A percentile compares a stretch with the other conserved stretches of the same genome.
Conservation (phyloP, 2,329 filamentous ascomycete genomes). For the Cercospora berteroae region DNA sequence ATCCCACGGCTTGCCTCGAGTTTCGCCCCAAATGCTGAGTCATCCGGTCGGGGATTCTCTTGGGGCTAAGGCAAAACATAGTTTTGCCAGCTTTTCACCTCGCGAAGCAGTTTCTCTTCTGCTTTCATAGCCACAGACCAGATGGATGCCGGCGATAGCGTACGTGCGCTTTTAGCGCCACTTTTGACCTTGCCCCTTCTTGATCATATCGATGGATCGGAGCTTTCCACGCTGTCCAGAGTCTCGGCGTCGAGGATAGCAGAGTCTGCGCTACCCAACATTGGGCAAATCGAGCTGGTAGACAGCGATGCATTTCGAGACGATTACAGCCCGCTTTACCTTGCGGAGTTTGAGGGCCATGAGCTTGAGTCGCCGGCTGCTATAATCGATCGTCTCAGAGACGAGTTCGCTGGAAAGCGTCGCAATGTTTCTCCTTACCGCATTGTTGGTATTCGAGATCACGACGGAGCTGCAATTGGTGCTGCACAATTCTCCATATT, state of each 20-base stretch:
- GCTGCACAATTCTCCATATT: conserved; percentile 30
- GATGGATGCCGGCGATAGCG: not conserved
- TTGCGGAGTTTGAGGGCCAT: conserved; percentile 21
- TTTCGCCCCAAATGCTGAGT: not conserved
- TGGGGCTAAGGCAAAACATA: not conserved
- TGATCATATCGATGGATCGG: conserved; percentile 11
- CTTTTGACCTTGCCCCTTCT: conserved; percentile 11
- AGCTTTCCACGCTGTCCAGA: conserved; percentile 17
- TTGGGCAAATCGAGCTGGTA: conserved; percentile 26
- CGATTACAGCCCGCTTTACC: conserved; percentile 23
- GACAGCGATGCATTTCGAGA: conserved; percentile 14
- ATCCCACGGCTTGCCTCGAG: not conserved
- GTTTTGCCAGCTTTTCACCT: not conserved
- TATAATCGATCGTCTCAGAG: conserved; percentile 22
- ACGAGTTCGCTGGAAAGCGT: conserved; percentile 18
- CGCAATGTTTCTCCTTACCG: conserved; percentile 21
- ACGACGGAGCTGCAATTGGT: conserved; percentile 21
- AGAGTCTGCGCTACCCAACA: conserved; percentile 20
- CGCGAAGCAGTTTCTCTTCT: not conserved
- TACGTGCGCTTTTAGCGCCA: not conserved
- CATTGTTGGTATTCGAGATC: conserved; percentile 25
- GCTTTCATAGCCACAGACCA: not conserved
- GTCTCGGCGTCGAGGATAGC: conserved; percentile 14
- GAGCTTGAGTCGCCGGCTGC: conserved; percentile 26
- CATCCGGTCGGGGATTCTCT: not conserved